Conservation (phyloP, 352 stramenopile species). For the Pythium monospermum region DNA sequence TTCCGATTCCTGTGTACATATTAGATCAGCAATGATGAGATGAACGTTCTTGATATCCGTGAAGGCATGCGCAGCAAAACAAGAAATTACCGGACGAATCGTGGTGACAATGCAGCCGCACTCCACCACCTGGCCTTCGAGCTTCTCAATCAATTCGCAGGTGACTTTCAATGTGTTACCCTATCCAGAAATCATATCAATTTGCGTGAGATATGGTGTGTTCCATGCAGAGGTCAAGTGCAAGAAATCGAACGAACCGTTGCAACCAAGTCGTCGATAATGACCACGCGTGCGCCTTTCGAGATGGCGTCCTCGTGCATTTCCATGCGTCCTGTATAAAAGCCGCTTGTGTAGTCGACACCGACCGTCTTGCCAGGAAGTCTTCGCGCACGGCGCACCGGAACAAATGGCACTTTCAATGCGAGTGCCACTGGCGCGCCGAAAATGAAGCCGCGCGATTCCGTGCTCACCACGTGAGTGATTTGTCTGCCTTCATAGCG, state of each 20-base stretch:
- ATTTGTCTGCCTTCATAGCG: conserved; percentile 53
- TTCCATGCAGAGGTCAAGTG: background rate
- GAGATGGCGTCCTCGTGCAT: conserved; percentile 80
- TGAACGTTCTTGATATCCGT: too few relatives aligned
- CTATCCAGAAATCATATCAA: too few relatives aligned
- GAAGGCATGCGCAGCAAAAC: background rate
- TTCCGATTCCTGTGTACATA: conserved; percentile 28
- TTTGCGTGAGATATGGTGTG: too few relatives aligned
- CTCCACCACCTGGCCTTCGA: conserved; percentile 69
- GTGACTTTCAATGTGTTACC: conserved; percentile 80
- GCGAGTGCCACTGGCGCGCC: conserved; percentile 66
- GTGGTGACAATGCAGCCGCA: conserved; percentile 78
- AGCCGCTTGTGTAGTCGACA: conserved; percentile 78
- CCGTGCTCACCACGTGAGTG: conserved; percentile 78
- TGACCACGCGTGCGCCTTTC: conserved; percentile 56
- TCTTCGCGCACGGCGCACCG: conserved; percentile 55
- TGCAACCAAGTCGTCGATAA: conserved; percentile 78
- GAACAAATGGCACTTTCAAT: conserved; percentile 61
- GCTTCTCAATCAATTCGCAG: conserved; percentile 64
- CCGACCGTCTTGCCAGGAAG: conserved; percentile 66
- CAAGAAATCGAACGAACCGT: conserved; percentile 38
- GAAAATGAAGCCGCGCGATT: conserved; percentile 81
- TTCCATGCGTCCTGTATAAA: conserved; percentile 68
- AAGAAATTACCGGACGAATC: conserved; percentile 14
- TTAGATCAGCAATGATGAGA: too few relatives aligned